Conservation (phyloP, 345 rosid species). For the Linum lewisii region DNA sequence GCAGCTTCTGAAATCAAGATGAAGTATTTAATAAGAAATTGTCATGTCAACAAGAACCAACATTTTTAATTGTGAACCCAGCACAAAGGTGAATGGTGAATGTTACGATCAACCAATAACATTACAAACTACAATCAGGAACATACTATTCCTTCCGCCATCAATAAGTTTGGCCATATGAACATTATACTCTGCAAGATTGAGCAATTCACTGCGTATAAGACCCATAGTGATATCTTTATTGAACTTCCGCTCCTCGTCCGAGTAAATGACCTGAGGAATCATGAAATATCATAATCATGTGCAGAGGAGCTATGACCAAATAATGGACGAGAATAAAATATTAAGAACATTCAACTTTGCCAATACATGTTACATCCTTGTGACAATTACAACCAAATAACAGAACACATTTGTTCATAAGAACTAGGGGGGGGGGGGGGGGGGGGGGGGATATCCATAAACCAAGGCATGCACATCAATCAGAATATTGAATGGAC, state of each 20-base stretch:
- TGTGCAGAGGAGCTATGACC: neutral
- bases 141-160: conserved; percentile 92
- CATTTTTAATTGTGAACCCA: too few relatives aligned
- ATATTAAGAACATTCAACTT: neutral
- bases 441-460: too few relatives aligned
- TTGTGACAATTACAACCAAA: neutral
- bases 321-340: neutral
- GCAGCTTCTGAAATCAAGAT: conserved; percentile 60
- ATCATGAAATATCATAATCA: neutral
- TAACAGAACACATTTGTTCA: neutral
- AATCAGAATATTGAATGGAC: conserved; percentile 14
- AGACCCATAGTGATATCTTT: conserved; percentile 84
- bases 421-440: neutral
- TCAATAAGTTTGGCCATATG: conserved; percentile 92
- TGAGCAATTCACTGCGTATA: conserved; percentile 70
- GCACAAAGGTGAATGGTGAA: too few relatives aligned
- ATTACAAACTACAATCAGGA: neutral
- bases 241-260: conserved; percentile 89
- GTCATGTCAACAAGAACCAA: too few relatives aligned
- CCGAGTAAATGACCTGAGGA: conserved; percentile 77
- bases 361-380: neutral
- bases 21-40: conserved; percentile 7
- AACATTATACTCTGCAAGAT: conserved; percentile 88
- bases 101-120: neutral
- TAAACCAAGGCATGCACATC: neutral